Evolutionary conservation across 495 filamentous ascomycete species (phyloP).

Genomic region (Terfezia boudieri): DNA sequence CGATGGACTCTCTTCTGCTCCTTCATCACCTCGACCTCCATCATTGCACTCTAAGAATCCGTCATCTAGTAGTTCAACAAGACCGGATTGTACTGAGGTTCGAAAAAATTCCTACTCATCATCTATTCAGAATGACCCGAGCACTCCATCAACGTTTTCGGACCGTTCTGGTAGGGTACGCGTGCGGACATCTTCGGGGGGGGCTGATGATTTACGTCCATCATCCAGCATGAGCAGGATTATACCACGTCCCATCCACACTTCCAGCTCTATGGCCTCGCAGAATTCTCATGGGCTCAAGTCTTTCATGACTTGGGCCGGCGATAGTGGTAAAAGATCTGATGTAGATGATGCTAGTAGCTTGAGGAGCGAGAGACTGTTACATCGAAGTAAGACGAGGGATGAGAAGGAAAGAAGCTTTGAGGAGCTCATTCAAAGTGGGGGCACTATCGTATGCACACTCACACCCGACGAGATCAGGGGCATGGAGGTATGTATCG

Average conservation of each 20-base stretch:
- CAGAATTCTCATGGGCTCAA: slow-evolving; percentile 32
- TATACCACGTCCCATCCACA: slow-evolving; percentile 27
- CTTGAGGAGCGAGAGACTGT: slow-evolving; percentile 27
- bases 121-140: background rate
- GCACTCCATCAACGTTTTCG: slow-evolving; percentile 3
- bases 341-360: slow-evolving; percentile 25
- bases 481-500: slow-evolving; percentile 50
- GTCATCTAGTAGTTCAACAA: slow-evolving; percentile 2
- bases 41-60: slow-evolving; percentile 9
- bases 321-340: slow-evolving; percentile 21
- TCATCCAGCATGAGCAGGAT: slow-evolving; percentile 21
- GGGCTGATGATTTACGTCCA: slow-evolving; percentile 14
- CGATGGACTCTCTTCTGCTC: too few species aligned
- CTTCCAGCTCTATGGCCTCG: slow-evolving; percentile 31
- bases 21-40: background rate
- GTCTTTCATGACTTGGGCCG: slow-evolving; percentile 27
- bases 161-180: slow-evolving; percentile 9
- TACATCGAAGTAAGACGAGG: slow-evolving; percentile 18
- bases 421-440: slow-evolving; percentile 72
- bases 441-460: slow-evolving; percentile 82
- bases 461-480: slow-evolving; percentile 77
- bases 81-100: background rate
- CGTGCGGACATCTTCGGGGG: slow-evolving; percentile 3
- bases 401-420: slow-evolving; percentile 37
- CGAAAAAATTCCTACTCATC: background rate